A percentile compares a stretch with the other conserved stretches of the same genome.
These are phyloP conservation scores for Saturnispora halmiae DNA, from an alignment of 805 yeast species.

Conservation along the genomic window DNA sequence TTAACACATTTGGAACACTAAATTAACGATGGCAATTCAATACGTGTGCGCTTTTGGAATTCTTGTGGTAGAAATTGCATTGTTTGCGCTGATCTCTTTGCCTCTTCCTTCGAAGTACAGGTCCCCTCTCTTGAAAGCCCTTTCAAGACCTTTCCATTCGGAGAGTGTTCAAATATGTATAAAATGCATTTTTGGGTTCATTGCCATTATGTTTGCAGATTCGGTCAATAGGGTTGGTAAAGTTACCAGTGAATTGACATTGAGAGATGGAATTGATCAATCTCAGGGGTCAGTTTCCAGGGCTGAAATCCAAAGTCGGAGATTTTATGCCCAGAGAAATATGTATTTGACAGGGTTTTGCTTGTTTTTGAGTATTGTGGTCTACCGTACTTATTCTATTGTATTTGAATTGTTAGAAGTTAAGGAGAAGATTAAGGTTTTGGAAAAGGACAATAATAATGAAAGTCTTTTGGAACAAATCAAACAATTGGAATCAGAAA, in stretches of 20 bases:
- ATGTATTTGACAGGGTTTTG: slow-evolving; percentile 94
- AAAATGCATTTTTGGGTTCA: slow-evolving; percentile 76
- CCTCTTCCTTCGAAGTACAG: slow-evolving; percentile 78
- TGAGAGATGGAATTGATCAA: slow-evolving; percentile 13
- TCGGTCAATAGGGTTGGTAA: slow-evolving; percentile 75
- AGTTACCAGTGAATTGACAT: slow-evolving; percentile 52
- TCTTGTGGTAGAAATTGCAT: slow-evolving; percentile 64
- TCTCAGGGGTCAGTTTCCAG: slow-evolving; percentile 41
- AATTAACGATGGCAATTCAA: slow-evolving; percentile 23
- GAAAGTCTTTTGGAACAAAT: slow-evolving; percentile 33
- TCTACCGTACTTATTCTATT: slow-evolving; percentile 73
- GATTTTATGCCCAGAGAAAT: slow-evolving; percentile 94
- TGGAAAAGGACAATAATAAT: slow-evolving; percentile 24
- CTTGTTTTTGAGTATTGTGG: slow-evolving; percentile 75
- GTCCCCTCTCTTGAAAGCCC: slow-evolving; percentile 51
- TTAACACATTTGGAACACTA: too few species aligned
- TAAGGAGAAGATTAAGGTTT: slow-evolving; percentile 41
- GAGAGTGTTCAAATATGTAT: slow-evolving; percentile 67
- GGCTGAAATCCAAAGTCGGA: slow-evolving; percentile 78
- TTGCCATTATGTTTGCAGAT: slow-evolving; percentile 76
- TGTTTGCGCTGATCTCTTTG: slow-evolving; percentile 70
- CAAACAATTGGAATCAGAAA: slow-evolving; percentile 52
- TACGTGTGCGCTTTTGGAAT: slow-evolving; percentile 50
- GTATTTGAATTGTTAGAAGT: slow-evolving; percentile 63
- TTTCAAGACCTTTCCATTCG: slow-evolving; percentile 61